These are phyloP conservation scores for Pseudogymnoascus sp. DNA, from an alignment of 2,329 filamentous ascomycete species.

Conservation along the genomic window DNA sequence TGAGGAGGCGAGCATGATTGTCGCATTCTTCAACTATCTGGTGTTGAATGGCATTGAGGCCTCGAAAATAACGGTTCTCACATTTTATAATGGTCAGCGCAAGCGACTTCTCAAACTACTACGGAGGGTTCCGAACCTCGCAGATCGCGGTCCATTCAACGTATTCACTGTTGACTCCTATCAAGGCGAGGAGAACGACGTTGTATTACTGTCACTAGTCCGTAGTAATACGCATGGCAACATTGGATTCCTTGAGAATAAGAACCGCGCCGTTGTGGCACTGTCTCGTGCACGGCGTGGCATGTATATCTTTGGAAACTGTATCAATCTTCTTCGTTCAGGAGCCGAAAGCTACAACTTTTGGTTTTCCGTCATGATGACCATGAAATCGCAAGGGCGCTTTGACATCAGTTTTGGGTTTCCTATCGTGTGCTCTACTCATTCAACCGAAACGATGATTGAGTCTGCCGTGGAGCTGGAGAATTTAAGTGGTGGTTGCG, in stretches of 20 bases:
- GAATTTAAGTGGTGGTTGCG: slow-evolving; percentile 44
- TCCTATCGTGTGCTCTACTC: slow-evolving; percentile 55
- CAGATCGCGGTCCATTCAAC: slow-evolving; percentile 31
- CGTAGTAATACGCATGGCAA: slow-evolving; percentile 50
- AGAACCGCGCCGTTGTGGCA: slow-evolving; percentile 50
- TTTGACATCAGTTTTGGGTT: slow-evolving; percentile 35
- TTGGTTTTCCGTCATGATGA: slow-evolving; percentile 27
- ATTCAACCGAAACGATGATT: slow-evolving; percentile 45
- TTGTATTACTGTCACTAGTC: slow-evolving; percentile 73
- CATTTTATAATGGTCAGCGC: slow-evolving; percentile 81
- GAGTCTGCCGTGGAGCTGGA: slow-evolving; percentile 45
- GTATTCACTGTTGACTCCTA: slow-evolving; percentile 82
- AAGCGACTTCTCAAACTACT: slow-evolving; percentile 48
- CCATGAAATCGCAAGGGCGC: slow-evolving; percentile 33
- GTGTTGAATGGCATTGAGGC: slow-evolving; percentile 53
- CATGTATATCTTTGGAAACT: slow-evolving; percentile 80
- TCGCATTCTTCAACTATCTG: slow-evolving; percentile 63
- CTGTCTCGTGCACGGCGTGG: slow-evolving; percentile 65
- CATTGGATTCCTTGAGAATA: slow-evolving; percentile 66
- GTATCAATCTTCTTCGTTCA: slow-evolving; percentile 34
- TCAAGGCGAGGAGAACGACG: slow-evolving; percentile 83
- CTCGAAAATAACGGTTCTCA: slow-evolving; percentile 66
- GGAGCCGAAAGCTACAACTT: slow-evolving; percentile 18
- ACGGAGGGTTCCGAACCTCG: slow-evolving; percentile 34
- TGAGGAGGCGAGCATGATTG: slow-evolving; percentile 68